Conservation (phyloP, 2,329 filamentous ascomycete species). For the Fusarium redolens region DNA sequence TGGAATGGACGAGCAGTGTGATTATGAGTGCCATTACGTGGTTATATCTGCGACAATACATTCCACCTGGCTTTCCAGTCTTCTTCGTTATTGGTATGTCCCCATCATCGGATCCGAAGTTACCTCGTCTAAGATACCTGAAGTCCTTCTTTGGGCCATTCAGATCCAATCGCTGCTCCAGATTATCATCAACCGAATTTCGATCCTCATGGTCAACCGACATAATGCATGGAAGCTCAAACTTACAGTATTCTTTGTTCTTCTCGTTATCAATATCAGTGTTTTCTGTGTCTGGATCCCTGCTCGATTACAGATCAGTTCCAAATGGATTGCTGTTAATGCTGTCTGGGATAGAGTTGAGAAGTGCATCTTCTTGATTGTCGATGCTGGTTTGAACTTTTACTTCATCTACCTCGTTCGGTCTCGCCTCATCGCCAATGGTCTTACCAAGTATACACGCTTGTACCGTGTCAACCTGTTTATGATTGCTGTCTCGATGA, state of each 20-base stretch:
- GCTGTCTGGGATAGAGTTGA: constrained; percentile 64
- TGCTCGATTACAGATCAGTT: constrained; percentile 58
- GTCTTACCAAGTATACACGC: constrained; percentile 61
- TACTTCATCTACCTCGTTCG: constrained; percentile 65
- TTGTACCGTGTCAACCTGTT: constrained; percentile 49
- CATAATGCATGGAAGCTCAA: constrained; percentile 55
- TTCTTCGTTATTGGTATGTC: constrained; percentile 42
- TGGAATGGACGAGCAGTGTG: constrained; percentile 40
- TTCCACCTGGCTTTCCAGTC: constrained; percentile 38
- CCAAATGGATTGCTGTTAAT: constrained; percentile 58
- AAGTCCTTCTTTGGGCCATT: constrained; percentile 52
- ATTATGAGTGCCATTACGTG: constrained; percentile 45
- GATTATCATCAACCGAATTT: constrained; percentile 67
- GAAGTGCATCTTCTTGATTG: constrained; percentile 63
- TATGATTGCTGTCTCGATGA: constrained; percentile 49
- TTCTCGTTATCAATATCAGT: constrained; percentile 62
- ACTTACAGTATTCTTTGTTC: constrained; percentile 55
- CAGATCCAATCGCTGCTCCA: constrained; percentile 64
- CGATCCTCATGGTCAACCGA: constrained; percentile 58
- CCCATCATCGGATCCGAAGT: rapidly evolving
- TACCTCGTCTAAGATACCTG: not conserved
- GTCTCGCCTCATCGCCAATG: constrained; percentile 58
- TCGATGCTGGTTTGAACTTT: constrained; percentile 62
- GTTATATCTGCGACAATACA: constrained; percentile 43
- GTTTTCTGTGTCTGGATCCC: constrained; percentile 68